Evolutionary conservation across 768 basidiomycete genomes (phyloP).

Genomic region (Chalciporus chontae): DNA sequence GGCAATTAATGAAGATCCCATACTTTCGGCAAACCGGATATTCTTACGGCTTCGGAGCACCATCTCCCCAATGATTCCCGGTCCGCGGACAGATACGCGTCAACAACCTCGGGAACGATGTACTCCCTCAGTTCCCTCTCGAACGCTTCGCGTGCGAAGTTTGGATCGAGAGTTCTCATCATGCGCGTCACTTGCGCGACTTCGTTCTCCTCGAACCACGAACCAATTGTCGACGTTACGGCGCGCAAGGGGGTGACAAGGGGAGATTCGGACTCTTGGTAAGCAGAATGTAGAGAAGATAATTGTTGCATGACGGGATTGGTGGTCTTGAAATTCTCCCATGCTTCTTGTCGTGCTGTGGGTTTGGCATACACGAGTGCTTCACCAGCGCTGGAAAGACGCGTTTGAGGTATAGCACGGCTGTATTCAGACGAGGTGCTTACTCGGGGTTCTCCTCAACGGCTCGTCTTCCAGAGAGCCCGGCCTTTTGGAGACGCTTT

Average conservation of each 20-base stretch:
- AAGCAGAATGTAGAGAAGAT: conserved; percentile 59
- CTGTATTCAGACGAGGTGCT: conserved; percentile 27
- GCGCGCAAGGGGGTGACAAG: conserved; percentile 76
- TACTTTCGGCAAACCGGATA: background rate
- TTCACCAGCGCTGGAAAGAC: conserved; percentile 70
- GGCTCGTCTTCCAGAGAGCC: conserved; percentile 49
- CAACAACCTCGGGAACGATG: conserved; percentile 96
- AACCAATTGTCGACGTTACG: conserved; percentile 81
- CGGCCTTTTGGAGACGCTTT: conserved; percentile 79
- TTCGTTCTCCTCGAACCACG: conserved; percentile 97
- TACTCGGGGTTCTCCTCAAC: conserved; percentile 79
- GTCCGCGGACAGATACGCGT: conserved; percentile 91
- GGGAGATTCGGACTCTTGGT: conserved; percentile 92
- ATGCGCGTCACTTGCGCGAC: conserved; percentile 89
- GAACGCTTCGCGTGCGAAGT: conserved; percentile 82
- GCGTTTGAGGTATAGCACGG: background rate
- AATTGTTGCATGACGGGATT: conserved; percentile 72
- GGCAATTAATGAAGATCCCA: background rate
- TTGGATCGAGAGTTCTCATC: conserved; percentile 86
- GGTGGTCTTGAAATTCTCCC: conserved; percentile 76
- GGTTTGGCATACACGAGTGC: conserved; percentile 83
- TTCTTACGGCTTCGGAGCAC: conserved; percentile 92
- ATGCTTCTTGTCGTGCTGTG: conserved; percentile 72
- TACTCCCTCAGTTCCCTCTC: conserved; percentile 92
- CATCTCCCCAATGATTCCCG: conserved; percentile 80